A percentile compares a stretch with the other conserved stretches of the same genome.
Conservation (phyloP, 352 stramenopile species). For the Elongisporangium undulatum region DNA sequence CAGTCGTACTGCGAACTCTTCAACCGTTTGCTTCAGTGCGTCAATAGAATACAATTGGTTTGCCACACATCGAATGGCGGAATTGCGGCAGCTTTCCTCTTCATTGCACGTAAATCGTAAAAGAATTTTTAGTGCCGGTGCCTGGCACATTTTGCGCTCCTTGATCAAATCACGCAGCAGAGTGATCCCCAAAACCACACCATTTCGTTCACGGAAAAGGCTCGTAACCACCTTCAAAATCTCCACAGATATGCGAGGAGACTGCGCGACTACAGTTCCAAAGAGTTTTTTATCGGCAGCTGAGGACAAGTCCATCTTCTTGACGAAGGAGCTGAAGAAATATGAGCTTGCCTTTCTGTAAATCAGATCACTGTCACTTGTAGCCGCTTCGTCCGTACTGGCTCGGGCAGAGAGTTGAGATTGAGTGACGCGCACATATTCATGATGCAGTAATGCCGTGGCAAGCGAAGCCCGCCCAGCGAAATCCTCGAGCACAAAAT, state of each 20-base stretch:
- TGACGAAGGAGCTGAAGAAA: slow-evolving; percentile 37
- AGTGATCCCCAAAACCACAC: slow-evolving; percentile 67
- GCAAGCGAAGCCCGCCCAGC: slow-evolving; percentile 43
- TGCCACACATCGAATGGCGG: slow-evolving; percentile 66
- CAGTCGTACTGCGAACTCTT: slow-evolving; percentile 53
- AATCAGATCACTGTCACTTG: slow-evolving; percentile 8
- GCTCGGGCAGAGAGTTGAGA: slow-evolving; percentile 4
- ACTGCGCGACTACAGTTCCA: slow-evolving; percentile 38
- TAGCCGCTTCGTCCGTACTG: neutral
- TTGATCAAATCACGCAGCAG: slow-evolving; percentile 65
- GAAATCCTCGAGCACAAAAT: slow-evolving; percentile 61
- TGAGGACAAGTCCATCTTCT: slow-evolving; percentile 50
- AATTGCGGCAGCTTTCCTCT: slow-evolving; percentile 66
- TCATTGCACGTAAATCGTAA: slow-evolving; percentile 65
- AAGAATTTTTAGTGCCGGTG: slow-evolving; percentile 49
- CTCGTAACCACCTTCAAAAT: slow-evolving; percentile 43
- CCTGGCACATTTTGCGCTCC: slow-evolving; percentile 51
- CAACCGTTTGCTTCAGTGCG: slow-evolving; percentile 47
- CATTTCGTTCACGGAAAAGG: slow-evolving; percentile 50
- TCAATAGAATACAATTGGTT: slow-evolving; percentile 72
- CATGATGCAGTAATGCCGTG: slow-evolving; percentile 48
- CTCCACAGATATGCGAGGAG: slow-evolving; percentile 56
- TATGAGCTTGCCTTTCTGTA: slow-evolving; percentile 46
- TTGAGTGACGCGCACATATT: slow-evolving; percentile 52
- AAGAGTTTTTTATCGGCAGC: slow-evolving; percentile 72